phyloP scores from a whole-genome alignment of 2,329 filamentous ascomycete genomes.

The Alternaria ethzedia region DNA sequence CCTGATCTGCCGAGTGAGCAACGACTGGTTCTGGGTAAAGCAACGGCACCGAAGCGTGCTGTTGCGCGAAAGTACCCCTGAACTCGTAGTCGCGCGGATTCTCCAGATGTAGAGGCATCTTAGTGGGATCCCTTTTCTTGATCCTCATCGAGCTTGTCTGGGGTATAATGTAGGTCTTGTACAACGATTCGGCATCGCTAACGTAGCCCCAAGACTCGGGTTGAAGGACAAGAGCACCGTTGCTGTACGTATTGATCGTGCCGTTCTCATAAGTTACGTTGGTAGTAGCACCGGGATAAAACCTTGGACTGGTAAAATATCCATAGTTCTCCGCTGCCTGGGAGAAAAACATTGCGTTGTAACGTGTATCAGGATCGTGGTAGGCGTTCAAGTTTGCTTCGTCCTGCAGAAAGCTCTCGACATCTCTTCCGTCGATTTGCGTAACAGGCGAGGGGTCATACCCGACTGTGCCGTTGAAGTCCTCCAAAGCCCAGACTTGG shows the following conservation, averaged over 20 bases:
- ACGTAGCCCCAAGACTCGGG: constrained; percentile 38
- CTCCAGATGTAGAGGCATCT: constrained; percentile 34
- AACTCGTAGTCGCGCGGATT: constrained; percentile 40
- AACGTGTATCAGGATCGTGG: constrained; percentile 52
- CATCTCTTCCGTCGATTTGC: constrained; percentile 48
- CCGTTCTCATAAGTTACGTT: constrained; percentile 47
- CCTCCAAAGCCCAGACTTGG: constrained; percentile 39
- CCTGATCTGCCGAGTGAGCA: constrained; percentile 36
- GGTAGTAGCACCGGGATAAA: constrained; percentile 39
- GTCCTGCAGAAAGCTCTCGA: constrained; percentile 42
- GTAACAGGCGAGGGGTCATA: constrained; percentile 45
- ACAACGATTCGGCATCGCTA: constrained; percentile 48
- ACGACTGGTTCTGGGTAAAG: constrained; percentile 48
- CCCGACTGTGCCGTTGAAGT: constrained; percentile 37
- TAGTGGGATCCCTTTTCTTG: constrained; percentile 34
- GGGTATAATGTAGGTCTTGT: constrained; percentile 42
- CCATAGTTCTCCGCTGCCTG: constrained; percentile 40
- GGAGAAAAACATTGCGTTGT: constrained; percentile 49
- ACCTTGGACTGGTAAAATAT: constrained; percentile 39
- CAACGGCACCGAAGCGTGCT: constrained; percentile 30
- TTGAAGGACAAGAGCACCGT: constrained; percentile 37
- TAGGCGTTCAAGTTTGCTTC: constrained; percentile 38
- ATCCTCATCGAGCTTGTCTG: constrained; percentile 17
- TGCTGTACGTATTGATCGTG: constrained; percentile 37
- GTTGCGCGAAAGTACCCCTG: constrained; percentile 20